Evolutionary conservation across 2,329 filamentous ascomycete species (phyloP), one percentile per base, ranked within the genome.

Genomic region (Penicillium sp.): DNA sequence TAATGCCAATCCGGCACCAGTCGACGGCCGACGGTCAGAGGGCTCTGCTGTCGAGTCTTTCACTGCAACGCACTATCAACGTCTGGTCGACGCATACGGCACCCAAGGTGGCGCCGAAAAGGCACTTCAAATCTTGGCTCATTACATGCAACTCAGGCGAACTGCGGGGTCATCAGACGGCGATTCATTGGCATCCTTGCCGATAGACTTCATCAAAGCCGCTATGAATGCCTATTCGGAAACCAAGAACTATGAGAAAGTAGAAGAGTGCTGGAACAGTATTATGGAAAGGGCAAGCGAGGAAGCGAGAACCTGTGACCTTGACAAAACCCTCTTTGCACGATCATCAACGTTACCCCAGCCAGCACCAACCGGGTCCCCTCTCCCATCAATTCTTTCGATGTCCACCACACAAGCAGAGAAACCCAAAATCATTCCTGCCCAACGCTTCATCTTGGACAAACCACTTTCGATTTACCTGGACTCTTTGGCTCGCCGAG

Each of bases 201-300:
- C 86, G 0, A 72, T 85, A 3, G 71, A 76, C 16, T 74, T 92
- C 53, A 74, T 89, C 22, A 79, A 80, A 48, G 81, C 86, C 9
- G 73, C 93, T 56, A 92, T 96, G 88, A 76, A 81, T 22, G 80
- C 85, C 0, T 82, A 89, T 66, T 75, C 85, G 42, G 76, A 79
- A 50, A 81, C 86, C 18, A 74, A 78, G 38, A 79, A 86, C 22
- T 82, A 85, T 61, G 76, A 81, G 5, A 79, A 83, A 50, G 85
- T 93, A 20, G 81, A 84, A 59, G 72, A 81, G 44, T 85, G 84
- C 49, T 96, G 91, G 90, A 63, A 81, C 1, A 71, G 86, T 26
- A 81, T 85, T 2, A 80, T 88, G 54, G 64, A 77, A 5, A 79
- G 81, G 58, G 83, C 82, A 1, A 74, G 79, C 52, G 72, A 76